phyloP scores from a whole-genome alignment of 2,329 filamentous ascomycete species.

The Colletotrichum karsti region DNA sequence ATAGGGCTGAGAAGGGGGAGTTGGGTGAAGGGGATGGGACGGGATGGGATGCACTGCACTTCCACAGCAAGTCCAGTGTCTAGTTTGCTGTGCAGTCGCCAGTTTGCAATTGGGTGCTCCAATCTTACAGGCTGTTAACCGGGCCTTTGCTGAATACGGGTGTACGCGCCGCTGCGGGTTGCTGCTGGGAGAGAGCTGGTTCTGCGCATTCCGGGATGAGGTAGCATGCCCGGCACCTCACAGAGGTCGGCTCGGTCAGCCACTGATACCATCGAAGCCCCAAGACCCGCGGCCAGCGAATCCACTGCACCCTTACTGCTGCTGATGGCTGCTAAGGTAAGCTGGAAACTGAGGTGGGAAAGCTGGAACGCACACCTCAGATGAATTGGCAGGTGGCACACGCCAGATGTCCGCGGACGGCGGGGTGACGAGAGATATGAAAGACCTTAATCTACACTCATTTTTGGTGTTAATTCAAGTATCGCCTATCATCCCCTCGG shows the following conservation, averaged over 20 bases:
- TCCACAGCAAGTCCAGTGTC: not conserved
- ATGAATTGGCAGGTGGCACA: constrained; percentile 26
- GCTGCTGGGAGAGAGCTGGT: not conserved
- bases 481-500: not conserved
- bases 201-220: not conserved
- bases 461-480: not conserved
- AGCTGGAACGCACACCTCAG: constrained; percentile 21
- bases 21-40: constrained; percentile 30
- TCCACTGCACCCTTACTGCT: not conserved
- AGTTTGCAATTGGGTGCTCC: constrained; percentile 1
- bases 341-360: not conserved
- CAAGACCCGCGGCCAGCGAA: not conserved
- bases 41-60: constrained; percentile 26
- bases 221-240: not conserved
- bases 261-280: constrained; percentile 8
- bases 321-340: constrained; percentile 6
- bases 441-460: not conserved
- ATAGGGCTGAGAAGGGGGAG: constrained; percentile 37
- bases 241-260: constrained; percentile 8
- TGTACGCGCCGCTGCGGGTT: not conserved
- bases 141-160: not conserved
- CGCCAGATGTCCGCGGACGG: constrained; percentile 12
- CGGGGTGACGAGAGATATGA: not conserved
- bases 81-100: not conserved
- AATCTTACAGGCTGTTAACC: not conserved